Evolutionary conservation across 441 rosid species (phyloP), one percentile per base, ranked within the genome.

Genomic region (Manihot esculenta): DNA sequence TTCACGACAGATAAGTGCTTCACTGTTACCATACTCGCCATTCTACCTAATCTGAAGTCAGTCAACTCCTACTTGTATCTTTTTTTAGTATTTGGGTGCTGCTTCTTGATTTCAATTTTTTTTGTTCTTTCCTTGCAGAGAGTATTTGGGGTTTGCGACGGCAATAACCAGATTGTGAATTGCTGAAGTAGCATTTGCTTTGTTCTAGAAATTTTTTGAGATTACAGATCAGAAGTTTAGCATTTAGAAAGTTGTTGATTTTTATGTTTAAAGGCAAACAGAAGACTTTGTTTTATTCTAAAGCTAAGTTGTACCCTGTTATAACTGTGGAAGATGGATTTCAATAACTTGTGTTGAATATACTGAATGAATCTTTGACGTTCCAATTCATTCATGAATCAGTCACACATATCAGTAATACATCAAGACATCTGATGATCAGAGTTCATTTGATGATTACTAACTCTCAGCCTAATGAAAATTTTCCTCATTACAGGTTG

Each of bases 111-210:
- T 47, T 58, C 14, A 53, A 1, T 30, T 47, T 68, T 61, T 68
- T 61, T n/a, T n/a, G 44, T 30, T 12, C 26, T 44, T 69, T 26
- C 20, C 38, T 57, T 67, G 68, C 81, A 74, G 82, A 77, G 72
- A 12, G n/a, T n/a, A n/a, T n/a, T n/a, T n/a, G n/a, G n/a, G n/a
- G n/a, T n/a, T n/a, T n/a, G n/a, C n/a, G n/a, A n/a, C n/a, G n/a
- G n/a, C n/a, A n/a, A n/a, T n/a, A 70, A 62, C 49, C 66, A 2
- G 51, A 47, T 61, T 77, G 70, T 70, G 74, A 75, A 70, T 61
- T 69, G 59, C 71, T 56, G 53, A 58, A 54, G 51, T 54, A 48
- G 53, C 55, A 27, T 61, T 64, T n/a, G 54, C 27, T 23, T 35
- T 53, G 10, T 23, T 27, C 45, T 38, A 68, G 51, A 72, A 62